Evolutionary conservation across 1,284 basidiomycete species (phyloP), one percentile per base, ranked within the genome.

Genomic region (Cryptococcus amylolentus): DNA sequence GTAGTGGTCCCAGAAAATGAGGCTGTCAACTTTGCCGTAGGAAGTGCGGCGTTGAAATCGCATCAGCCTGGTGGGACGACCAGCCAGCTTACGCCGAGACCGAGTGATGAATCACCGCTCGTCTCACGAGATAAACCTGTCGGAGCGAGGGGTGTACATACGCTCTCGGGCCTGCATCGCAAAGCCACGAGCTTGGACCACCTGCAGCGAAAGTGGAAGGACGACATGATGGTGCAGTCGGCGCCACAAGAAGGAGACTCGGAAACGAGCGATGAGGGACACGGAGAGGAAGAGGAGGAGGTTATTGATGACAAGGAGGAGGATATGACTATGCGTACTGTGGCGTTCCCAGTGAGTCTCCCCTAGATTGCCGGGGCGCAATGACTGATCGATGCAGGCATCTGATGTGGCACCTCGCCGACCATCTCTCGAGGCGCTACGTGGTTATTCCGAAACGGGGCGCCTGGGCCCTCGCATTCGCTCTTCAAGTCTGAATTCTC

Each of bases 1-100:
- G 82, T 86, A 55, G 90, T 88, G 71, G 75, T 91, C 54, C 67
- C 69, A 8, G 66, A 69, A 23, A 60, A 62, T 71, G 73, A 75
- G 54, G 46, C n/a, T 46, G 35, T 60, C 8, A 31, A 53, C 26
- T 43, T 54, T 10, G 31, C 31, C 6, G 10, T 35, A 10, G 31
- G 10, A 10, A 26, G 52, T 26, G 45, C 55, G 5, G 56, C 56
- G 13, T 57, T 57, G 10, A 50, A 60, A 7, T 54, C 41, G 64
- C 57, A 27, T 9, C 16, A 16, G 13, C 39, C 5, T 31, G 37
- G 28, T 56, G 59, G 18, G 14, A 16, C 23, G 41, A 13, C 10
- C n/a, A 23, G 12, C 4, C 62, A 62, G 50, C 38, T 49, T 18
- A 63, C 66, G 1, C 63, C 64, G 5, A 52, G 64, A 43, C 14